phyloP scores from a whole-genome alignment of 2,329 filamentous ascomycete genomes.

The Monilinia fructigena region DNA sequence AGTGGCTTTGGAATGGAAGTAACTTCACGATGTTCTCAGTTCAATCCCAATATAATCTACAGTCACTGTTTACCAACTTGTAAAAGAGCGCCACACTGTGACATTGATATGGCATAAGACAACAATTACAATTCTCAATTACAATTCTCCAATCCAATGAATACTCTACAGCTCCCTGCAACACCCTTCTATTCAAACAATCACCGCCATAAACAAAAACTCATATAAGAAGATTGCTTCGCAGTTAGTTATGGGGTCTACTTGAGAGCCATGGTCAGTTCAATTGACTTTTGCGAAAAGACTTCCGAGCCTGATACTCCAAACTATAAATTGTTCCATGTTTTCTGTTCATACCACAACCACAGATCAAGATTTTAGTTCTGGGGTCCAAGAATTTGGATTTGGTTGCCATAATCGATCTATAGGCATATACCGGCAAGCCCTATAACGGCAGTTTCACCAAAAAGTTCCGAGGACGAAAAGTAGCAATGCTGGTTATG shows the following conservation, averaged over 20 bases:
- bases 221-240: not conserved
- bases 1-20: not conserved
- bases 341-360: not conserved
- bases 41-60: not conserved
- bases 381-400: not conserved
- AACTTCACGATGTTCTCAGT: not conserved
- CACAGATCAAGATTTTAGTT: not conserved
- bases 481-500: not conserved
- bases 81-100: not conserved
- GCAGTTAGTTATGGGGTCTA: not conserved
- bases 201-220: not conserved
- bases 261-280: not conserved
- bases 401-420: not conserved
- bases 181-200: not conserved
- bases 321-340: not conserved
- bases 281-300: not conserved
- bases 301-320: not conserved
- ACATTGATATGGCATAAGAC: not conserved
- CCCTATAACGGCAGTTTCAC: not conserved
- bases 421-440: not conserved
- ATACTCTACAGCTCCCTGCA: not conserved
- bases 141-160: not conserved
- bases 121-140: not conserved
- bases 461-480: no score
- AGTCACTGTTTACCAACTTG: not conserved